Evolutionary conservation across 345 rosid species (phyloP).

Genomic region (Gossypium sturtianum): DNA sequence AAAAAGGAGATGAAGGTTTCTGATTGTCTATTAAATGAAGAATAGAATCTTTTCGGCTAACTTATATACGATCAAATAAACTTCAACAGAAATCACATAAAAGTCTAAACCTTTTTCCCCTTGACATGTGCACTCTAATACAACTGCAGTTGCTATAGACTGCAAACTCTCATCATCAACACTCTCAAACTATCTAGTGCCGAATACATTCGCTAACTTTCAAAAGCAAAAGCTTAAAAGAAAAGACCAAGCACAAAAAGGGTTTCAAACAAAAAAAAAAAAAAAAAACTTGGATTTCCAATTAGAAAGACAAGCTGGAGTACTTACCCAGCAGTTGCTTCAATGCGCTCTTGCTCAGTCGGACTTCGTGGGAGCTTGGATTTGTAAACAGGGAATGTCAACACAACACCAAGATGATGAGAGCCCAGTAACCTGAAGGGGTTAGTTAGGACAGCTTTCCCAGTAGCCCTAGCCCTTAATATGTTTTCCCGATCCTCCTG

Average conservation of each 20-base stretch:
- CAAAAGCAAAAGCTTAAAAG: neutral
- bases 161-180: neutral
- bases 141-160: neutral
- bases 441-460: conserved; percentile 90
- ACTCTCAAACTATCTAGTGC: neutral
- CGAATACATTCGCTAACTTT: neutral
- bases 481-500: conserved; percentile 97
- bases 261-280: neutral
- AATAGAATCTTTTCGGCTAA: neutral
- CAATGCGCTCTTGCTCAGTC: conserved; percentile 57
- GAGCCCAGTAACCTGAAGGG: conserved; percentile 87
- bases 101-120: neutral
- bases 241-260: conserved; percentile 1
- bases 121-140: conserved; percentile 1
- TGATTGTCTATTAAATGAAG: neutral
- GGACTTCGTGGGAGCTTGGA: conserved; percentile 68
- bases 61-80: neutral
- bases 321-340: conserved; percentile 84
- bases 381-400: conserved; percentile 97
- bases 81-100: neutral
- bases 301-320: neutral
- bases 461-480: conserved; percentile 78
- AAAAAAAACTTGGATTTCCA: neutral
- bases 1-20: neutral
- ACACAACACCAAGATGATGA: conserved; percentile 95